phyloP scores from a whole-genome alignment of 31 red algal species.

The Bonnemaisonia californica region DNA sequence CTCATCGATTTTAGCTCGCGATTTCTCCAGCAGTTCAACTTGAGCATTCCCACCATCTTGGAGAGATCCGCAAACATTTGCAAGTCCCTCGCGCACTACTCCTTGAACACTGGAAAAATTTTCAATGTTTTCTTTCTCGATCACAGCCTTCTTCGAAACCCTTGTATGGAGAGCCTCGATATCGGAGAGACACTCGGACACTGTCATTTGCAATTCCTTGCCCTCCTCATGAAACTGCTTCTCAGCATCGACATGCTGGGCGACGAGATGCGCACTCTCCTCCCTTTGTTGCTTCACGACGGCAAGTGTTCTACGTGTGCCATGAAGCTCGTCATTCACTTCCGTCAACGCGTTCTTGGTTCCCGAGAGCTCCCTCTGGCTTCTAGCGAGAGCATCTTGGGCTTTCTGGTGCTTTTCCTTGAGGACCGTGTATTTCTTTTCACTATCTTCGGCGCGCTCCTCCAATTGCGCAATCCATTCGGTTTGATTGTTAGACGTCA shows the following conservation, averaged over 20 bases:
- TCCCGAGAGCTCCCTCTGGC: conserved; percentile 23
- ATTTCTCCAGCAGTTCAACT: conserved; percentile 2
- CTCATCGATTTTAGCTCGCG: conserved; percentile 31
- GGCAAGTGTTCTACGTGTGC: conserved; percentile 41
- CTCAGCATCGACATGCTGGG: conserved; percentile 61
- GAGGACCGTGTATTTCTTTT: conserved; percentile 42
- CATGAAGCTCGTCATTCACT: conserved; percentile 14
- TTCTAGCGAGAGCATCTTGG: conserved; percentile 43
- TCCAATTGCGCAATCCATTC: conserved; percentile 46
- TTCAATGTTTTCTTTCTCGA: conserved; percentile 59
- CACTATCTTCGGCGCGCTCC: conserved; percentile 41
- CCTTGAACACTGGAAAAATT: conserved; percentile 44
- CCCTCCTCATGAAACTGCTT: conserved; percentile 44
- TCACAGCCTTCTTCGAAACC: conserved; percentile 25
- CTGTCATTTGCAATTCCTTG: conserved; percentile 33
- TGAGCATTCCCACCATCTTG: conserved; percentile 22
- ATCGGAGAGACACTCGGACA: conserved; percentile 37
- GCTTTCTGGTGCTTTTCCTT: conserved; percentile 59
- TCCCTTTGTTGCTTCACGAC: conserved; percentile 47
- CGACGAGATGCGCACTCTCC: conserved; percentile 58
- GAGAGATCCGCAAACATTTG: conserved; percentile 26
- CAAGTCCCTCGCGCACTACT: conserved; percentile 11
- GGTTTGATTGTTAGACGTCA: conserved; percentile 29
- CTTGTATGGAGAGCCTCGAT: conserved; percentile 48
- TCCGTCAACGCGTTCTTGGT: conserved; percentile 14